Evolutionary conservation across 805 yeast species (phyloP).

Genomic region (Zygosaccharomyces bailii): DNA sequence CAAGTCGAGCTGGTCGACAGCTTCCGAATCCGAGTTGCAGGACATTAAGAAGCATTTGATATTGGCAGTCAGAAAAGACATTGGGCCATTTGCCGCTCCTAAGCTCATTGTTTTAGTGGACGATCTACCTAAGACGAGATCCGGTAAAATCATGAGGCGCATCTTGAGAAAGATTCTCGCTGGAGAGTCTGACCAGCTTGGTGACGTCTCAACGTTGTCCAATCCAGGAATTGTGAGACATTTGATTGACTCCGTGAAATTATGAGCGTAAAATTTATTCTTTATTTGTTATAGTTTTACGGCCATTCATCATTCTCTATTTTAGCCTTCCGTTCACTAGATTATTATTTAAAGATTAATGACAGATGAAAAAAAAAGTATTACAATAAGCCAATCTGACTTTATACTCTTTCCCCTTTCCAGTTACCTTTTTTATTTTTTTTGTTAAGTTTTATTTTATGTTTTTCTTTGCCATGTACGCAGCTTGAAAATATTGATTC

Average conservation of each 20-base stretch:
- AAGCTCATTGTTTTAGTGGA: constrained; percentile 66
- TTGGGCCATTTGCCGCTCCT: constrained; percentile 87
- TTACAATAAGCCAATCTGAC: too few species aligned
- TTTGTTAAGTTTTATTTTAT: too few species aligned
- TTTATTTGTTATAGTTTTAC: not conserved
- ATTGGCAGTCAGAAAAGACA: constrained; percentile 69
- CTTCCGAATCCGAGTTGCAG: constrained; percentile 44
- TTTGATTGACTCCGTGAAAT: constrained; percentile 51
- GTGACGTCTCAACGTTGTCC: constrained; percentile 73
- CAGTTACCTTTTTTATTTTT: too few species aligned
- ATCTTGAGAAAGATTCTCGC: constrained; percentile 73
- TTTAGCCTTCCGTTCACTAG: too few species aligned
- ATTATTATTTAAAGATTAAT: too few species aligned
- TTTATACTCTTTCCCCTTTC: too few species aligned
- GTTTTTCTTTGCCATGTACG: too few species aligned
- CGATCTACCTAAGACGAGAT: constrained; percentile 82
- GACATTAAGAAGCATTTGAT: constrained; percentile 61
- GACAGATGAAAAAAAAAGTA: too few species aligned
- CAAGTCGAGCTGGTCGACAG: constrained; percentile 34
- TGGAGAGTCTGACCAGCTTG: constrained; percentile 74
- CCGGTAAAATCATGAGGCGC: constrained; percentile 86
- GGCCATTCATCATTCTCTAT: too few species aligned
- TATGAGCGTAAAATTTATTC: constrained; percentile 15
- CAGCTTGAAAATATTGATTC: too few species aligned
- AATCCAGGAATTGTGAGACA: constrained; percentile 72